Evolutionary conservation across 169 alveolate species (phyloP).

Genomic region (Cryptosporidium tyzzeri): DNA sequence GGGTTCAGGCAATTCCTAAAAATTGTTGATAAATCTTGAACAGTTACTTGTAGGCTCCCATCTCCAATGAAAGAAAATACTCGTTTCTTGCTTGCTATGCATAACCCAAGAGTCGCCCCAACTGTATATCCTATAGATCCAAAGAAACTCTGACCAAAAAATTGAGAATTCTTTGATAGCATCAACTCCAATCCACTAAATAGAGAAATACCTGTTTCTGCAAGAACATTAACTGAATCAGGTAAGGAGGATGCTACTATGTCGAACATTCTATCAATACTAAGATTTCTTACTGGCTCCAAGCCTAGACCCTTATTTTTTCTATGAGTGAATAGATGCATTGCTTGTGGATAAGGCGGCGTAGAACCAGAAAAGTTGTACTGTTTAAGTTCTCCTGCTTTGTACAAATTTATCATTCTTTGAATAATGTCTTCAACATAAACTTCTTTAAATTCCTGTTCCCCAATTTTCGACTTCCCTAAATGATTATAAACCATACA

Average conservation of each 20-base stretch:
- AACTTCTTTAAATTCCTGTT: slow-evolving; percentile 43
- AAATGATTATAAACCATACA: slow-evolving; percentile 34
- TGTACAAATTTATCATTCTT: slow-evolving; percentile 33
- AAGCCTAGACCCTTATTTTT: slow-evolving; percentile 41
- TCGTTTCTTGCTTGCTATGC: slow-evolving; percentile 74
- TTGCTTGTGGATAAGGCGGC: slow-evolving; percentile 75
- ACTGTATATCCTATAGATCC: slow-evolving; percentile 82
- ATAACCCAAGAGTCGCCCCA: slow-evolving; percentile 78
- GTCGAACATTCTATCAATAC: slow-evolving; percentile 77
- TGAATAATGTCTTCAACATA: slow-evolving; percentile 66
- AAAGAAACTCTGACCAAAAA: slow-evolving; percentile 78
- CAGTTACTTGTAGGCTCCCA: slow-evolving; percentile 81
- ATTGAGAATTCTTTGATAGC: slow-evolving; percentile 76
- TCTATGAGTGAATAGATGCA: slow-evolving; percentile 53
- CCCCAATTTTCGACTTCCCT: slow-evolving; percentile 49
- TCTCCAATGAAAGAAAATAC: slow-evolving; percentile 78
- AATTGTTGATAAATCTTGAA: slow-evolving; percentile 80
- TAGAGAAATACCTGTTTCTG: slow-evolving; percentile 79
- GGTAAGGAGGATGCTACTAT: slow-evolving; percentile 76
- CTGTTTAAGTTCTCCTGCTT: slow-evolving; percentile 44
- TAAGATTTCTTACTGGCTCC: slow-evolving; percentile 38
- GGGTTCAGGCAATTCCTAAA: slow-evolving; percentile 72
- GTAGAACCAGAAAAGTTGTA: slow-evolving; percentile 35
- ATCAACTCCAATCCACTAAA: slow-evolving; percentile 76
- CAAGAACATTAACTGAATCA: slow-evolving; percentile 71